Base-by-base conservation (phyloP, 192 early-diverging fungal genomes). In the Gigaspora rosea region DNA sequence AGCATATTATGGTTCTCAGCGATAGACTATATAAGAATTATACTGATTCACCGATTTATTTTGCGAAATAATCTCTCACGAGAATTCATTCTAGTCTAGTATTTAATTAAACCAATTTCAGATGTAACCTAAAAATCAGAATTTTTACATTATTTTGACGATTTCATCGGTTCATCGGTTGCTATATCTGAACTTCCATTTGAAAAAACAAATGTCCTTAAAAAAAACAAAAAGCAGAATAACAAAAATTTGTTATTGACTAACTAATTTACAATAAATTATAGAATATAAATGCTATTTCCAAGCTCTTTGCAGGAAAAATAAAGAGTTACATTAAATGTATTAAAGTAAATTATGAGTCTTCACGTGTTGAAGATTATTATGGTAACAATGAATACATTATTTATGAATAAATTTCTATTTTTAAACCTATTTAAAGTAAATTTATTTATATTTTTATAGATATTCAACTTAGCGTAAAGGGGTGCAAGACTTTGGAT, bases 241-340 rank as follows among this genome's bases (percentile, higher is more conserved):
- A 0, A 41, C 41, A 41, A 41, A 41, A 41, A 3, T 41, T 57
- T 57, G 11, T n/a, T n/a, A n/a, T 16, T 0, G 3, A 62, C 33
- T 62, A 12, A 32, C 20, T 27, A 35, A 57, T n/a, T 46, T 27
- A 27, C 27, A 27, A 27, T 27, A 27, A 27, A 27, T 27, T 27
- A 27, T 27, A 94, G 92, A 85, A 92, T 66, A 96, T 96, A 8
- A 85, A 90, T 47, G 96, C 91, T 5, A 95, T 98, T 58, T 86
- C 89, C 9, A 89, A 89, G 50, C 85, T 99, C 20, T 99, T 99
- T 88, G 92, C 92, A 35, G 97, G 97, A 27, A 97, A 93, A 81
- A 97, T 96, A 93, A 98, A 98, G 88, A 95, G 92, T 82, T 99
- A 94, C 81, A 94, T 98, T 76, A 94, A 93, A 82, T 98, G 98